phyloP scores from a whole-genome alignment of 148 eudicot genomes.

The Limonium bicolor region DNA sequence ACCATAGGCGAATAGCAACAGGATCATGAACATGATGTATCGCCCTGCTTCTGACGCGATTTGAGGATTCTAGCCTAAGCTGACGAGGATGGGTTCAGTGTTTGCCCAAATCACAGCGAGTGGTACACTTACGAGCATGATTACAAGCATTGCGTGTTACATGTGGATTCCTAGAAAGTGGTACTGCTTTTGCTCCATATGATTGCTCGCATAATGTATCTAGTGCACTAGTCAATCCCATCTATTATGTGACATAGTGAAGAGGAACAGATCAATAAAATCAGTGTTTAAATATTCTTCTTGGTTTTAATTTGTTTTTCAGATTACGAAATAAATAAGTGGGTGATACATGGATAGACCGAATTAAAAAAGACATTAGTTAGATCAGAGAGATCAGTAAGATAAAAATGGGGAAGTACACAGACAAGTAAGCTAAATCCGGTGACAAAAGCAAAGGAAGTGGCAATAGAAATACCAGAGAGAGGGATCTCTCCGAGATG shows the following conservation, averaged over 20 bases:
- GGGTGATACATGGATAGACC: too few species aligned
- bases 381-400: neutral
- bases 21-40: neutral
- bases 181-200: neutral
- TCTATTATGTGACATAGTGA: neutral
- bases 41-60: neutral
- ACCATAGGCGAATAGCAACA: neutral
- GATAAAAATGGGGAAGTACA: neutral
- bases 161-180: neutral
- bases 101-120: neutral
- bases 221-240: neutral
- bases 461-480: constrained; percentile 1
- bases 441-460: constrained; percentile 1
- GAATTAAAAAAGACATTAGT: too few species aligned
- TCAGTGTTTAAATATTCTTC: neutral
- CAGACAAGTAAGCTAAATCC: neutral
- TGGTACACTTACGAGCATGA: neutral
- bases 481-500: neutral
- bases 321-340: too few species aligned
- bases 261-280: neutral
- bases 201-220: neutral
- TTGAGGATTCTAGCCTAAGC: neutral
- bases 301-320: too few species aligned
- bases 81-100: neutral
- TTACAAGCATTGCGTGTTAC: neutral